Conservation (phyloP, 2,329 filamentous ascomycete genomes). For the Aspergillus sp. region DNA sequence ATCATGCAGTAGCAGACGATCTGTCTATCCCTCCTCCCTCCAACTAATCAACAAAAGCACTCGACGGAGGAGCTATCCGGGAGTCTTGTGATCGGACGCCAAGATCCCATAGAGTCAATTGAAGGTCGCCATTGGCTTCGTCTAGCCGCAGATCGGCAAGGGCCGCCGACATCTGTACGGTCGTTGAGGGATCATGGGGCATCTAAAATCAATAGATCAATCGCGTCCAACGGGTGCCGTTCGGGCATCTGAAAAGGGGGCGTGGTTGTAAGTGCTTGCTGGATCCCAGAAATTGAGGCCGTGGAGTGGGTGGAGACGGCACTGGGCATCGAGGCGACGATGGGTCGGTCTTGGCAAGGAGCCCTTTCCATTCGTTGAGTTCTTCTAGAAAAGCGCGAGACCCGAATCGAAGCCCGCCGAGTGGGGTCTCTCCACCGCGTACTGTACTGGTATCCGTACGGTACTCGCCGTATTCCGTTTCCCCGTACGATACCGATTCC, state of each 20-base stretch:
- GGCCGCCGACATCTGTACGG: not conserved
- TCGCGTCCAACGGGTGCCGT: no score
- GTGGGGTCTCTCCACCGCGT: not conserved
- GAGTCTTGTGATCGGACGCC: conserved; percentile 12
- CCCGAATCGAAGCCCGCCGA: not conserved
- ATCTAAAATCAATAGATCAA: not conserved
- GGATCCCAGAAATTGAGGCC: not conserved
- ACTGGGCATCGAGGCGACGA: no score
- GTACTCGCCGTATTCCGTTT: not conserved
- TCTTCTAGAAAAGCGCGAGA: conserved; percentile 16
- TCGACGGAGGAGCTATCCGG: not conserved
- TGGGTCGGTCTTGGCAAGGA: not conserved
- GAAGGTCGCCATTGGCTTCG: conserved; percentile 3
- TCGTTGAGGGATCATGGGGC: not conserved
- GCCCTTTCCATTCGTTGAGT: conserved; percentile 1
- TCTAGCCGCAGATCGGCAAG: conserved; percentile 4
- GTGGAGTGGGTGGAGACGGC: conserved; percentile 6
- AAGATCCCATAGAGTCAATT: conserved; percentile 10
- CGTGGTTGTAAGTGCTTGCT: not conserved
- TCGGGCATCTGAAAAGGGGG: not conserved
- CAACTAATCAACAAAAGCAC: no score
- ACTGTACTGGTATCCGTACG: not conserved
- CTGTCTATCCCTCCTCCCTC: not conserved
- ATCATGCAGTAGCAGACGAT: not conserved
- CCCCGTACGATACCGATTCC: not conserved